Evolutionary conservation across 2,329 filamentous ascomycete genomes (phyloP), one percentile per base, ranked within the genome.

Genomic region (Capronia americana): DNA sequence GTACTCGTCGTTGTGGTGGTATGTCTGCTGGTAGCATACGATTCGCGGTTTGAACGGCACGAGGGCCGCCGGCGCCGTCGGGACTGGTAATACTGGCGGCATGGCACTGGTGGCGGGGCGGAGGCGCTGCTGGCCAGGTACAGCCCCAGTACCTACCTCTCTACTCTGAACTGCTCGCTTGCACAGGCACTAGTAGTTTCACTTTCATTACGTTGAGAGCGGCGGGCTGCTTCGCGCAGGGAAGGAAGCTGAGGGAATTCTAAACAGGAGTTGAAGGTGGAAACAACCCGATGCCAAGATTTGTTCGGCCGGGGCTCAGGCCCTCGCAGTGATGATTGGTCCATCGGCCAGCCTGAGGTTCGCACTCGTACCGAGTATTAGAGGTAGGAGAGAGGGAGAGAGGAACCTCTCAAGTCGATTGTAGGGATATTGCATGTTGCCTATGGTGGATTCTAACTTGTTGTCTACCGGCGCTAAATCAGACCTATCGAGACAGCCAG

Each of bases 1-100:
- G 34, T 80, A 80, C 59, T 83, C 81, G 65, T 78, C 78, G 63
- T 82, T 81, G 72, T 89, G 85, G 72, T 89, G 85, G 70, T 88
- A 84, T 0, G 88, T 91, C 74, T 91, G 88, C 69, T 88, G 86
- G 73, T 91, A 91, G 65, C 75, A 77, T 53, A 82, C 75, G 57
- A 82, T 74, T 30, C 80, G 78, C 48, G 73, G 78, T 24, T 67
- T 71, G 74, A 72, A 65, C 65, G 69, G 34, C 20, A 62, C 41
- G 55, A 71, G 32, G 20, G 58, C 57, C 4, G 44, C 50, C 48
- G 48, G 68, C 3, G 23, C 24, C 17, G 46, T 11, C 4, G 24
- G 46, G 24, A 26, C 8, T 59, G 75, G 73, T 38, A n/a, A n/a
- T n/a, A 81, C 59, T 32, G 79, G 79, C 64, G 79, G 79, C 79